These are phyloP conservation scores for Tolypocladium capitatum DNA, from an alignment of 2,329 filamentous ascomycete genomes.

Conservation along the genomic window DNA sequence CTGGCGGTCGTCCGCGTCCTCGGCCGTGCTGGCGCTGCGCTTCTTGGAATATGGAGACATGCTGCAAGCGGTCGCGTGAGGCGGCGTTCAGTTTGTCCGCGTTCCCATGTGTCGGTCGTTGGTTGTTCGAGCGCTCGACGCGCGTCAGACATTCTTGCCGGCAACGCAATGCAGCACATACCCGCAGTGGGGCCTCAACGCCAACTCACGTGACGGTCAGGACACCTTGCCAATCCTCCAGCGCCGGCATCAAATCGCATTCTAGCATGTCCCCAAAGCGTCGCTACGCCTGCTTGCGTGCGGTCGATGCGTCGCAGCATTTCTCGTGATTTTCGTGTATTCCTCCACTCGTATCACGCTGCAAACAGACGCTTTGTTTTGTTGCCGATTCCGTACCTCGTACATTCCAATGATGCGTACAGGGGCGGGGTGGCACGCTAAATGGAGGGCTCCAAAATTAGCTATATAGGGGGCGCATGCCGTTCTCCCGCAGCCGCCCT, in stretches of 20 bases:
- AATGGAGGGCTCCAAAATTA: neutral
- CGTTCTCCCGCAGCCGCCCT: too few species aligned
- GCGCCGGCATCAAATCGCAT: neutral
- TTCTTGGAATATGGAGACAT: conserved; percentile 20
- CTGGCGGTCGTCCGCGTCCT: conserved; percentile 21
- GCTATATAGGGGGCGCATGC: neutral
- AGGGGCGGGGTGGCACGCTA: neutral
- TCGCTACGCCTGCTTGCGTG: too few species aligned
- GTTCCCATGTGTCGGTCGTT: too few species aligned
- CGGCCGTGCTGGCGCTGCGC: conserved; percentile 19
- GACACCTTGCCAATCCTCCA: neutral
- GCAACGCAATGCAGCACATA: too few species aligned
- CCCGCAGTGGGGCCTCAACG: neutral
- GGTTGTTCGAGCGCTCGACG: too few species aligned
- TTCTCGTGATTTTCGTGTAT: too few species aligned
- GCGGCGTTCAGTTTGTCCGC: neutral
- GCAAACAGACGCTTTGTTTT: neutral
- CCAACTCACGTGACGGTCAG: neutral
- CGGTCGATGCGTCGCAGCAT: too few species aligned
- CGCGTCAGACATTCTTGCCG: neutral
- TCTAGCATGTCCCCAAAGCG: too few species aligned
- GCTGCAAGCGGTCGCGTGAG: neutral
- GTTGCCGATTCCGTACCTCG: too few species aligned
- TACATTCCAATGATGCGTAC: neutral
- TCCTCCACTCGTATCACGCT: neutral